These are phyloP conservation scores for Elsinoe batatas DNA, from an alignment of 2,329 filamentous ascomycete genomes.

Conservation along the genomic window DNA sequence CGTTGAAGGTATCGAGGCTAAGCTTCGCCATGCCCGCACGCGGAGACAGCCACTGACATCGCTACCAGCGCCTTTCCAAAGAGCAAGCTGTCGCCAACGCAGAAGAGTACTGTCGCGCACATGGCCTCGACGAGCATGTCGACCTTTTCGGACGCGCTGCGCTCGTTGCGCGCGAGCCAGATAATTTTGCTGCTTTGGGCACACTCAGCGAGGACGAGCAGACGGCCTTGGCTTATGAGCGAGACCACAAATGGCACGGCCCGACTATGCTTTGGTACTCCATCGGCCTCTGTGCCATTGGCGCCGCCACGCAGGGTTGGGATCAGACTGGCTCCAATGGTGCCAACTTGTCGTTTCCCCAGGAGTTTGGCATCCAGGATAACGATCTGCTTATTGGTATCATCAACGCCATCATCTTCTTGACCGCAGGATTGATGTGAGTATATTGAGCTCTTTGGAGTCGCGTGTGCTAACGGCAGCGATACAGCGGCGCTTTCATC, in stretches of 20 bases:
- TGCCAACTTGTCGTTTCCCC: conserved; percentile 23
- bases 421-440: conserved; percentile 32
- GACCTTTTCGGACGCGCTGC: conserved; percentile 38
- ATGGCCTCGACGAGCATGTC: conserved; percentile 30
- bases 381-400: conserved; percentile 41
- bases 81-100: conserved; percentile 28
- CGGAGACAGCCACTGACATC: conserved; percentile 14
- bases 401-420: conserved; percentile 44
- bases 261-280: conserved; percentile 55
- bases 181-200: conserved; percentile 51
- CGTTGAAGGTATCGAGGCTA: conserved; percentile 31
- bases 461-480: neutral
- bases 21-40: neutral
- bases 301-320: conserved; percentile 26
- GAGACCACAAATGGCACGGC: conserved; percentile 58
- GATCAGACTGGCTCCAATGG: conserved; percentile 26
- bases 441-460: conserved; percentile 8
- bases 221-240: conserved; percentile 50
- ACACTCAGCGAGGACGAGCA: conserved; percentile 53
- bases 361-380: conserved; percentile 20
- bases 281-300: conserved; percentile 42
- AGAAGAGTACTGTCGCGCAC: conserved; percentile 24
- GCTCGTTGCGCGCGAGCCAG: conserved; percentile 61
- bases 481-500: conserved; percentile 23
- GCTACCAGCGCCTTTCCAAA: conserved; percentile 24